Evolutionary conservation across 345 rosid species (phyloP).

Genomic region (Combretum micranthum): DNA sequence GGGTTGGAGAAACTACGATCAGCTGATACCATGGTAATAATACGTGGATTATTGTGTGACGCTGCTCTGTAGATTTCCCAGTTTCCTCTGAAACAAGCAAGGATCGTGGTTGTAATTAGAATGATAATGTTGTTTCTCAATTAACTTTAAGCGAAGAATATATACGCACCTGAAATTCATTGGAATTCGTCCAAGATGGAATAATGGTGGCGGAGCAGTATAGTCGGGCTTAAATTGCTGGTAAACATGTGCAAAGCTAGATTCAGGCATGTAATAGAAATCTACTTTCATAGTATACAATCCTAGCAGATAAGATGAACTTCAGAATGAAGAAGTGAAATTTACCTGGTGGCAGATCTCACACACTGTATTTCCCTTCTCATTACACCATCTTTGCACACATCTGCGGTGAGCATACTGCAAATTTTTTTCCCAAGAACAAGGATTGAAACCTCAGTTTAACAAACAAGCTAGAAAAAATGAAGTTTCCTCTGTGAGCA

Average conservation of each 20-base stretch:
- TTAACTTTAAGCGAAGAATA: not conserved
- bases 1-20: conserved; percentile 36
- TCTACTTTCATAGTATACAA: not conserved
- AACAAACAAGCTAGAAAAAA: not conserved
- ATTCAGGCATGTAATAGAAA: too few relatives aligned
- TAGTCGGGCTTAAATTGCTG: conserved; percentile 85
- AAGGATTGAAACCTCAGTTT: not conserved
- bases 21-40: conserved; percentile 70
- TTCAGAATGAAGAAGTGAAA: conserved; percentile 1
- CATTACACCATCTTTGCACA: conserved; percentile 90
- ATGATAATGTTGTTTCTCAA: not conserved
- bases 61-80: conserved; percentile 61
- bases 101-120: not conserved
- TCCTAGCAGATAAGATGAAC: too few relatives aligned
- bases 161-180: conserved; percentile 53
- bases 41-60: conserved; percentile 37
- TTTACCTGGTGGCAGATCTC: conserved; percentile 88
- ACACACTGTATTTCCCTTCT: conserved; percentile 78
- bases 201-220: conserved; percentile 73
- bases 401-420: conserved; percentile 89
- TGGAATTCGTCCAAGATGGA: conserved; percentile 69
- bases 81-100: conserved; percentile 41
- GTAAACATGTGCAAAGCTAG: conserved; percentile 2
- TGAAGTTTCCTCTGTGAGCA: too few relatives aligned
- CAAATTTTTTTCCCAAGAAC: conserved; percentile 9